Percentiles rank a stretch among this genome's conserved stretches.
Conservation (phyloP, 371 early-diverging fungal genomes). For the Syncephalastrum monosporum region DNA sequence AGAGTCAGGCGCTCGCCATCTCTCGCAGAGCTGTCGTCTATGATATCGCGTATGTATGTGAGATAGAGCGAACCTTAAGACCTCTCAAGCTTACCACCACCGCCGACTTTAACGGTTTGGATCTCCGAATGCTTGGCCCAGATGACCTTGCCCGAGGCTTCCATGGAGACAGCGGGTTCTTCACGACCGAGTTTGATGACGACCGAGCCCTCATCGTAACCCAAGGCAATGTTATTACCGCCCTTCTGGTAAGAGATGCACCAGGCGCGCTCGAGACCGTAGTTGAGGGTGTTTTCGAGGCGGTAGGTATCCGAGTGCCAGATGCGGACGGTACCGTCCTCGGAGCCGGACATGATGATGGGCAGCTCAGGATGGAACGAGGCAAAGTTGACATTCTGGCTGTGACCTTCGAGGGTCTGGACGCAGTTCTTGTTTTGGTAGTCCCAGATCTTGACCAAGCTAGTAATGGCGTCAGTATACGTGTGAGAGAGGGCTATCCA, state of each 20-base stretch:
- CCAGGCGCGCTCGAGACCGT: slow-evolving; percentile 97
- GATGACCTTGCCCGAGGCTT: slow-evolving; percentile 93
- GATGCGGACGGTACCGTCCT: slow-evolving; percentile 94
- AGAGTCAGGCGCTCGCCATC: slow-evolving; percentile 92
- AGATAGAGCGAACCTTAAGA: not conserved
- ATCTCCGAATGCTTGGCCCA: slow-evolving; percentile 98
- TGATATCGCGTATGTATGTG: slow-evolving; percentile 1
- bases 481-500: not conserved
- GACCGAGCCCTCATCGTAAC: slow-evolving; percentile 95
- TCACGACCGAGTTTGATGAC: slow-evolving; percentile 93
- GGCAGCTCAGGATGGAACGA: slow-evolving; percentile 98
- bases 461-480: slow-evolving; percentile 4
- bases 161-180: slow-evolving; percentile 98
- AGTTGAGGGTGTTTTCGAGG: slow-evolving; percentile 93
- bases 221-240: slow-evolving; percentile 91
- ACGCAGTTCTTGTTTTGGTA: slow-evolving; percentile 99
- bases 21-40: slow-evolving; percentile 65
- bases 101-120: slow-evolving; percentile 79
- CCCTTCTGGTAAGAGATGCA: slow-evolving; percentile 82
- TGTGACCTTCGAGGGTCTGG: slow-evolving; percentile 97
- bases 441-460: slow-evolving; percentile 96
- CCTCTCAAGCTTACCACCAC: slow-evolving; percentile 41
- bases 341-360: slow-evolving; percentile 94
- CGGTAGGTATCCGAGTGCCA: slow-evolving; percentile 99
- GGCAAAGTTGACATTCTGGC: slow-evolving; percentile 94